phyloP scores from a whole-genome alignment of 2,329 filamentous ascomycete species.

The Nemania sp. region DNA sequence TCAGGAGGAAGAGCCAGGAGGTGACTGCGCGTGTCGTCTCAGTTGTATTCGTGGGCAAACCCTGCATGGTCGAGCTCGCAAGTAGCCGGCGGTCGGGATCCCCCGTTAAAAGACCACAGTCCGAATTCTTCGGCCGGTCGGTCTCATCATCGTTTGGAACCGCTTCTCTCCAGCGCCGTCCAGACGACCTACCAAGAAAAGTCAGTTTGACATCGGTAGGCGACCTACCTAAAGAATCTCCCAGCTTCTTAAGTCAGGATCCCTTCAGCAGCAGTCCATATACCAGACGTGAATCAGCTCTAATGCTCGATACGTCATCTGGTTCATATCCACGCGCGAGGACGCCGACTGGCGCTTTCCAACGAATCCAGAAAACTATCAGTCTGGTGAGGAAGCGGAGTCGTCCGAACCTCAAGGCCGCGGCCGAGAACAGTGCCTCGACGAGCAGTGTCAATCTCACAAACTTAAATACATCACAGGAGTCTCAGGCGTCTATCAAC shows the following conservation, averaged over 20 bases:
- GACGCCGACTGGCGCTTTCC: constrained; percentile 55
- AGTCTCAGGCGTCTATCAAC: constrained; percentile 41
- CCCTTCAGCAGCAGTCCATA: constrained; percentile 52
- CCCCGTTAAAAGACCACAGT: constrained; percentile 44
- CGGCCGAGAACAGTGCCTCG: constrained; percentile 34
- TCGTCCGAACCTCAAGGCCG: constrained; percentile 50
- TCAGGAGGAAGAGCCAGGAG: constrained; percentile 51
- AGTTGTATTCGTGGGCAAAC: constrained; percentile 63
- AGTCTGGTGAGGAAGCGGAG: constrained; percentile 61
- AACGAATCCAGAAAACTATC: constrained; percentile 54
- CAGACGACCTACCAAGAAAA: constrained; percentile 47
- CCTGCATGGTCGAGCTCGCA: constrained; percentile 58
- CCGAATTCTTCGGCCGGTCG: constrained; percentile 29
- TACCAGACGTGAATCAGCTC: constrained; percentile 36
- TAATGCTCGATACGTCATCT: constrained; percentile 32
- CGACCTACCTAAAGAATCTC: constrained; percentile 45
- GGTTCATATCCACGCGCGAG: constrained; percentile 43
- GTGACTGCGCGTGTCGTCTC: constrained; percentile 63
- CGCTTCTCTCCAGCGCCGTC: constrained; percentile 29
- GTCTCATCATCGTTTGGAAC: constrained; percentile 35
- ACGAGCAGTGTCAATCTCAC: constrained; percentile 34
- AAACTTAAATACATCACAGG: constrained; percentile 29
- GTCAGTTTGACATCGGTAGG: constrained; percentile 46
- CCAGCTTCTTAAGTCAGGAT: constrained; percentile 58
- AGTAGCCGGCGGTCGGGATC: constrained; percentile 50